phyloP scores from a whole-genome alignment of 768 basidiomycete genomes.

The Nidula microcarpa region DNA sequence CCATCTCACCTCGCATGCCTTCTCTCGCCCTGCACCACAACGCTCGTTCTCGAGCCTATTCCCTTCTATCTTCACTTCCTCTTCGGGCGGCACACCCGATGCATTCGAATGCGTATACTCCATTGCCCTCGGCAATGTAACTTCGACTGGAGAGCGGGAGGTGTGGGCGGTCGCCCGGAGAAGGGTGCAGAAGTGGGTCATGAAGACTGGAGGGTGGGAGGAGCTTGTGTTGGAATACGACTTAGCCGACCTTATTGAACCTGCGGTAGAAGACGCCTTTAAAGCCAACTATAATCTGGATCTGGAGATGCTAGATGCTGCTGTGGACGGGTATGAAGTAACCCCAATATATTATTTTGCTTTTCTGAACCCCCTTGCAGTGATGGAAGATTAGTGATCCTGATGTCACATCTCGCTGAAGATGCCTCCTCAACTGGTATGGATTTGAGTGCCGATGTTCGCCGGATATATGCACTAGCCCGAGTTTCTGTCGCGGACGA shows the following conservation, averaged over 20 bases:
- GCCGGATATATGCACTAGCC: conserved; percentile 64
- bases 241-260: conserved; percentile 42
- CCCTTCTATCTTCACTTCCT: conserved; percentile 37
- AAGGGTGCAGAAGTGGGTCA: conserved; percentile 67
- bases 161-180: conserved; percentile 71
- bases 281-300: conserved; percentile 42
- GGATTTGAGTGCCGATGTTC: conserved; percentile 31
- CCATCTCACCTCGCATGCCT: conserved; percentile 54
- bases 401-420: conserved; percentile 57
- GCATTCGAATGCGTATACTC: conserved; percentile 64
- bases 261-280: conserved; percentile 43
- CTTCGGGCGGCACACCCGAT: conserved; percentile 29
- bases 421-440: background rate
- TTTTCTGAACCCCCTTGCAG: conserved; percentile 21
- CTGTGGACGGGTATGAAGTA: conserved; percentile 49
- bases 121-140: conserved; percentile 46
- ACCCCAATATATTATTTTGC: conserved; percentile 1
- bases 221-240: conserved; percentile 57
- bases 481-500: conserved; percentile 41
- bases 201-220: conserved; percentile 69
- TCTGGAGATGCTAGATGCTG: conserved; percentile 71
- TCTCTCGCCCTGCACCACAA: conserved; percentile 52
- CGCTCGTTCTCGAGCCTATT: conserved; percentile 37
- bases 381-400: conserved; percentile 50
- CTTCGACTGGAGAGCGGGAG: conserved; percentile 42